Base-by-base conservation (phyloP, 106 monocot species). In the Dendrobium chrysotoxum region DNA sequence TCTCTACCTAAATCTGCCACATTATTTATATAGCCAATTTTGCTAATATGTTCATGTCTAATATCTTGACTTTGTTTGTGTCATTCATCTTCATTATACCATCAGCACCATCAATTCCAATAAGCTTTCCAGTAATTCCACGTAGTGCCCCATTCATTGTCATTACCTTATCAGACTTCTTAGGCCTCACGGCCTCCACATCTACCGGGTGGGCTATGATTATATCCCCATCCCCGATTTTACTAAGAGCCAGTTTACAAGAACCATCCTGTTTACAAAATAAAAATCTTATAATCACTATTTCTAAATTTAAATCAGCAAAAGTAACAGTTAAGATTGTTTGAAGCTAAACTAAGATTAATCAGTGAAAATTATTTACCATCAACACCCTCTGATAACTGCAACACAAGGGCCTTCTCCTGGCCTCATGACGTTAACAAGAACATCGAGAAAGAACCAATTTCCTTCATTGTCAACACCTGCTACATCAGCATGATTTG, bases 71-170 rank as follows among this genome's bases (percentile, higher is more conserved):
- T 25, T 94, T 94, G 30, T 81, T 83, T 0, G 86, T 89, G 26
- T 87, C 92, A 28, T 94, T 91, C 41, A 98, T 75, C 79, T 91
- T 94, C 6, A 94, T 94, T 5, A 98, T 98, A 18, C 98, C 98
- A 75, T 98, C 98, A 3, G 94, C 89, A 21, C 98, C 94, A 72
- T 98, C 98, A 21, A 98, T 76, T 9, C 98, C 98, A 13, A 98
- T 91, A 45, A 98, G 92, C 75, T 92, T 98, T 35, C 94, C 98
- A 0, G 85, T 94, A 2, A 80, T 54, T 73, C 98, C 98, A 30
- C 92, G 88, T 12, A 89, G 80, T 0, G 72, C 53, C 4, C 98
- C 94, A 70, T 79, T 92, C 86, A 92, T 79, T 28, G 94, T 92
- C 85, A 92, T 94, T 80, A 98, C 87, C 82, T 84, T 98, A 82